Evolutionary conservation across 345 rosid species (phyloP).

Genomic region (Bruguiera parviflora): DNA sequence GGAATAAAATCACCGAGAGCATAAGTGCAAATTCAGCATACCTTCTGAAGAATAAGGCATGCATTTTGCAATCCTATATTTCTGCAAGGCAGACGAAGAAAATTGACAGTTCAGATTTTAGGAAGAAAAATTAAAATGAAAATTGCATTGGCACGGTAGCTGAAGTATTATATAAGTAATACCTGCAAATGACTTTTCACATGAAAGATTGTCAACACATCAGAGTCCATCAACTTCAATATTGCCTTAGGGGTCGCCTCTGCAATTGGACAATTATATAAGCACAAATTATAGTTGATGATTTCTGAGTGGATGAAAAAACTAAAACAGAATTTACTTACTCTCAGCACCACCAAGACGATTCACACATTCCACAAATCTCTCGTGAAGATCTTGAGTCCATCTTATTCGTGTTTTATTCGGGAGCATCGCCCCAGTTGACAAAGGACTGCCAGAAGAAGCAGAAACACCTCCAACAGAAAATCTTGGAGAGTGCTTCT

Average conservation of each 20-base stretch:
- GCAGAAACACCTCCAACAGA: constrained; percentile 17
- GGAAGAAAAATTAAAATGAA: neutral
- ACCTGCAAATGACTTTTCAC: constrained; percentile 98
- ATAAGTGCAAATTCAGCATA: constrained; percentile 16
- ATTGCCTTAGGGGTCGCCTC: constrained; percentile 95
- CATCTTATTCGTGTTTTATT: constrained; percentile 74
- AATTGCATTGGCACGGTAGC: neutral
- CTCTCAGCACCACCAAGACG: constrained; percentile 84
- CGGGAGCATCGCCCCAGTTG: constrained; percentile 22
- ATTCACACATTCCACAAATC: constrained; percentile 75
- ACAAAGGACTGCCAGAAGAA: constrained; percentile 15
- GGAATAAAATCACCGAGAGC: too few relatives aligned
- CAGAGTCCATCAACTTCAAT: constrained; percentile 81
- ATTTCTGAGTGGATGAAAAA: neutral
- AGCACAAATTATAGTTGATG: neutral
- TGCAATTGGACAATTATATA: constrained; percentile 23
- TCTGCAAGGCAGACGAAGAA: constrained; percentile 38
- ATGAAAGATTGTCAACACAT: constrained; percentile 89
- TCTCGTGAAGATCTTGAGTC: constrained; percentile 87
- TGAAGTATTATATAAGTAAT: neutral
- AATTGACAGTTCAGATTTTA: constrained; percentile 1
- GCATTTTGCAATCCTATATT: constrained; percentile 84
- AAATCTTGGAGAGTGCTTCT: constrained; percentile 31
- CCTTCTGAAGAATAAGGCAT: constrained; percentile 70
- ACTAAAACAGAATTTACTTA: constrained; percentile 22